Base-by-base conservation (phyloP, 1,139 yeast genomes). In the Lodderomyces margitis region DNA sequence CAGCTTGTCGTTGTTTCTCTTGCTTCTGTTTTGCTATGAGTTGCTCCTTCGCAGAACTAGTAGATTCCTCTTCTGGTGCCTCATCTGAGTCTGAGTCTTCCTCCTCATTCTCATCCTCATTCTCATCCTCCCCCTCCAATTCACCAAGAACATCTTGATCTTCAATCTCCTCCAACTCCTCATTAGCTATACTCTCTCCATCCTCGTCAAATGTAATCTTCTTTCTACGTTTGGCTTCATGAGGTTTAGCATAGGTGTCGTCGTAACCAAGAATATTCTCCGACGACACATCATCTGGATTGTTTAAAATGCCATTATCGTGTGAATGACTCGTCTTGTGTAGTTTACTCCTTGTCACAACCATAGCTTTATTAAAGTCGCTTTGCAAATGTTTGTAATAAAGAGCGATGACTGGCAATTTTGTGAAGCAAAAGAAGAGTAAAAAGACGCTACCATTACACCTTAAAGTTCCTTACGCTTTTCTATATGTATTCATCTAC, bases 1-100 rank as follows among this genome's bases (percentile, higher is more conserved):
- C 34, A 12, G 20, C 55, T 39, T 64, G 61, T 39, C 55, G 51
- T 37, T 59, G 57, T 39, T 23, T 15, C 14, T 41, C 37, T 45
- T 68, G 61, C 38, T 62, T 64, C 45, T 73, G 65, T 41, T 66
- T 58, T 40, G 59, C 59, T 45, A 73, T 58, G 23, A 68, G 49
- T 2, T 62, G 61, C 40, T 58, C 46, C 46, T 60, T 68, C 19
- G 70, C 55, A 28, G 53, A 49, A 8, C 57, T 46, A 2, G 64
- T 63, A 5, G 72, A 62, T 46, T 70, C 76, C 53, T 71, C 77
- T 55, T 72, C 77, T 21, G 78, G 78, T 1, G 77, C 78, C n/a
- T 69, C 75, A 50, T 72, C 77, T 1, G 65, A 58, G 36, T 64
- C 67, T 14, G 55, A 50, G 11, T 56, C 46, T 10, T 35, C 49